Evolutionary conservation across 768 basidiomycete genomes (phyloP).

Genomic region (Rhodosporidiobolus odoratus): DNA sequence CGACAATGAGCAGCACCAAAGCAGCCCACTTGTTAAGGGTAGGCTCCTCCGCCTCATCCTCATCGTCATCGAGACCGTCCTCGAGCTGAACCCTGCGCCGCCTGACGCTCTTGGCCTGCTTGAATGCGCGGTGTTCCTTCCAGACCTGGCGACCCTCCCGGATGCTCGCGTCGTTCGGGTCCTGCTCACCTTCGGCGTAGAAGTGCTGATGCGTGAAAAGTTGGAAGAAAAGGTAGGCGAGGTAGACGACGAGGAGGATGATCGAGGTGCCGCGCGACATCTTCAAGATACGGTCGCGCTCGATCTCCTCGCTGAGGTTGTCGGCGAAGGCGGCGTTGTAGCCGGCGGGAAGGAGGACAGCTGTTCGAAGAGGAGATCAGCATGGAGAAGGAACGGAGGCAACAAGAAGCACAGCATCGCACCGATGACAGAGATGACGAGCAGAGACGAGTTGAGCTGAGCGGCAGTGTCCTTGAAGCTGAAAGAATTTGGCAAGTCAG

Average conservation of each 20-base stretch:
- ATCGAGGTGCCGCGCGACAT: conserved; percentile 51
- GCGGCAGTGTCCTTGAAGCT: conserved; percentile 29
- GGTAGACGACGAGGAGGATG: conserved; percentile 68
- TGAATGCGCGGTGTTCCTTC: conserved; percentile 21
- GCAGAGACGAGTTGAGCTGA: conserved; percentile 41
- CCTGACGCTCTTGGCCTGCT: conserved; percentile 6
- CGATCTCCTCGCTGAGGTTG: neutral
- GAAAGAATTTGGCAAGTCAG: neutral
- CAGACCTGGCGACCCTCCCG: conserved; percentile 14
- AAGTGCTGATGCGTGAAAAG: conserved; percentile 35
- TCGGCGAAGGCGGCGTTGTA: conserved; percentile 53
- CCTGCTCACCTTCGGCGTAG: conserved; percentile 17
- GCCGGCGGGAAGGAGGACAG: conserved; percentile 53
- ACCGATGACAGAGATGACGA: conserved; percentile 36
- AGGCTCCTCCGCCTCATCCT: conserved; percentile 38
- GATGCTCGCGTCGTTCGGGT: neutral
- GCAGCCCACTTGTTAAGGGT: conserved; percentile 34
- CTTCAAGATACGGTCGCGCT: conserved; percentile 34
- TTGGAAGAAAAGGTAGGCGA: conserved; percentile 56
- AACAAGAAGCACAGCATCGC: neutral
- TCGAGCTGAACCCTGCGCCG: conserved; percentile 6
- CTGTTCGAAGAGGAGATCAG: no score
- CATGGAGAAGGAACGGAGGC: conserved; percentile 21
- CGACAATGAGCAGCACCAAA: conserved; percentile 28
- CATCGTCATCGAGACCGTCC: conserved; percentile 22